Evolutionary conservation across 768 basidiomycete species (phyloP).

Genomic region (Auriculariales sp.): DNA sequence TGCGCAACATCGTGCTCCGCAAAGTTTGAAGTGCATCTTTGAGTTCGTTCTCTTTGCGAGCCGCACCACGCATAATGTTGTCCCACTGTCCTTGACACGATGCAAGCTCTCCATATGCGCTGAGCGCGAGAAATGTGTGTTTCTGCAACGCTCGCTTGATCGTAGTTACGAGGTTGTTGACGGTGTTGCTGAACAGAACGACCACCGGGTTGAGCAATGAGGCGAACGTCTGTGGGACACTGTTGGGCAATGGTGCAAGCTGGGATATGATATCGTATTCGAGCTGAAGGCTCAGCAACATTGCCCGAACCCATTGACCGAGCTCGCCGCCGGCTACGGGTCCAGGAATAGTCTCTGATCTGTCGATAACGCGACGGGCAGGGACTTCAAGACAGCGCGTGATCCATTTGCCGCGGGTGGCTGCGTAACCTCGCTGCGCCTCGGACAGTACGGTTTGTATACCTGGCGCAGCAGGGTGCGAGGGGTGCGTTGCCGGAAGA

Average conservation of each 20-base stretch:
- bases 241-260: constrained; percentile 43
- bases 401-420: constrained; percentile 73
- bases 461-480: constrained; percentile 56
- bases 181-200: constrained; percentile 46
- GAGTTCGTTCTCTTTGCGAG: constrained; percentile 44
- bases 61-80: constrained; percentile 6
- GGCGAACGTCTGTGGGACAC: constrained; percentile 43
- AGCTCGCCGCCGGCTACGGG: constrained; percentile 56
- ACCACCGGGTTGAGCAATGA: constrained; percentile 52
- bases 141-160: constrained; percentile 68
- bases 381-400: constrained; percentile 60
- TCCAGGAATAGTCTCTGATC: constrained; percentile 54
- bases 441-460: constrained; percentile 57
- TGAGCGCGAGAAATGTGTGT: constrained; percentile 66
- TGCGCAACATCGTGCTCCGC: constrained; percentile 56
- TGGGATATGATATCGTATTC: constrained; percentile 54
- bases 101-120: constrained; percentile 47
- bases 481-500: constrained; percentile 65
- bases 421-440: constrained; percentile 69
- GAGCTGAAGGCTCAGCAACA: constrained; percentile 36
- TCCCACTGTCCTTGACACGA: constrained; percentile 40
- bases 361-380: constrained; percentile 52
- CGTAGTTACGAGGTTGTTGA: constrained; percentile 45
- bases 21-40: constrained; percentile 51
- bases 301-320: constrained; percentile 50